phyloP scores from a whole-genome alignment of 306 rosid genomes.

The Casuarina equisetifolia region DNA sequence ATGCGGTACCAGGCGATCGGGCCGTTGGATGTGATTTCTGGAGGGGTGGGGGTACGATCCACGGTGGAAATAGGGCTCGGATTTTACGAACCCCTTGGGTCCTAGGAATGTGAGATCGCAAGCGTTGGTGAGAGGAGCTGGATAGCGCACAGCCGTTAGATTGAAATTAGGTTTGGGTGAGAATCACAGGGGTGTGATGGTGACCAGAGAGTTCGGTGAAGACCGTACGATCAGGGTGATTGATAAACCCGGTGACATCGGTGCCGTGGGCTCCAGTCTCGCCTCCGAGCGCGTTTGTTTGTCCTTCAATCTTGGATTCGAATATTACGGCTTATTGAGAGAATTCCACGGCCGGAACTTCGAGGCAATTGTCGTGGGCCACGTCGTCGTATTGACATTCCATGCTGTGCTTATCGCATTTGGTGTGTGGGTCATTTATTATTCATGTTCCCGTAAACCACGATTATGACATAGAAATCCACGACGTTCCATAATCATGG shows the following conservation, averaged over 20 bases:
- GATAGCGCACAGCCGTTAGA: not conserved
- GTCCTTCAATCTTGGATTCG: not conserved
- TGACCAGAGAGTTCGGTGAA: conserved; percentile 3
- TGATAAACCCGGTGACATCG: not conserved
- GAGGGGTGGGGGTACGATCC: not conserved
- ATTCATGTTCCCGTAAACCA: too few species aligned
- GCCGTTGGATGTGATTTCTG: not conserved
- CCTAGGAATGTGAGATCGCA: not conserved
- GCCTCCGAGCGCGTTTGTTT: not conserved
- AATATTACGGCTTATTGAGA: not conserved
- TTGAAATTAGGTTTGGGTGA: not conserved
- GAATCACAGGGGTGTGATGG: conserved; percentile 1
- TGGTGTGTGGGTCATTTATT: too few species aligned
- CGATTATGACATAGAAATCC: too few species aligned
- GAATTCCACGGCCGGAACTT: not conserved
- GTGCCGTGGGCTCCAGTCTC: not conserved
- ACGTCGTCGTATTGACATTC: too few species aligned
- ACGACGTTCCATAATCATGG: too few species aligned
- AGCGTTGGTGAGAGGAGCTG: not conserved
- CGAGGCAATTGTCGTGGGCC: not conserved
- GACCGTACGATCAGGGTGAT: not conserved
- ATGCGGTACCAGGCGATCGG: not conserved
- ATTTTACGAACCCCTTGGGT: not conserved
- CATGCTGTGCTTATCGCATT: too few species aligned
- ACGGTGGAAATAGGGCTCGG: not conserved